These are phyloP conservation scores for Cornus suecica DNA, from an alignment of 148 eudicot species.

Conservation along the genomic window DNA sequence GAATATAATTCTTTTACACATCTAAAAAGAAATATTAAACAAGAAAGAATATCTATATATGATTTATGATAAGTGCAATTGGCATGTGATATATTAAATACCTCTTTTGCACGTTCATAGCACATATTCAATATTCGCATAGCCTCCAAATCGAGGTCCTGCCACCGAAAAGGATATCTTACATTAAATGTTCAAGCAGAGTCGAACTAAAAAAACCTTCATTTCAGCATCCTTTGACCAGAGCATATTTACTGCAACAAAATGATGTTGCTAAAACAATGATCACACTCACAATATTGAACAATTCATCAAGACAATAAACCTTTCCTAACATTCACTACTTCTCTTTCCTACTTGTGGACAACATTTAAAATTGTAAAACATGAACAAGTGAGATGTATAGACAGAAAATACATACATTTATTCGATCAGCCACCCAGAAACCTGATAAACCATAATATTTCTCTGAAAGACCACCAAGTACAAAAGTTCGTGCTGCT, in stretches of 20 bases:
- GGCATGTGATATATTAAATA: slow-evolving; percentile 16
- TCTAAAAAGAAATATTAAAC: no score
- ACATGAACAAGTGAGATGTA: neutral
- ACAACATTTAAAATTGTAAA: neutral
- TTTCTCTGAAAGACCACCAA: slow-evolving; percentile 86
- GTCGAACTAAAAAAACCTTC: no score
- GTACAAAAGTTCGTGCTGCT: slow-evolving; percentile 77
- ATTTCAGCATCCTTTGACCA: no score
- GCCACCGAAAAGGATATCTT: slow-evolving; percentile 11
- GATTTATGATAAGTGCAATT: neutral
- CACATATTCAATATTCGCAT: slow-evolving; percentile 55
- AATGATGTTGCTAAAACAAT: no score
- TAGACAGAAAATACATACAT: slow-evolving; percentile 42
- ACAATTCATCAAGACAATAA: neutral
- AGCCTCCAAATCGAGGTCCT: slow-evolving; percentile 87
- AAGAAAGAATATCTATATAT: slow-evolving; percentile 6
- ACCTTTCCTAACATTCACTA: neutral
- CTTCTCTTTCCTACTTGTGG: neutral
- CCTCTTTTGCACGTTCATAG: slow-evolving; percentile 82
- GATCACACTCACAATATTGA: neutral
- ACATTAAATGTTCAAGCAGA: neutral
- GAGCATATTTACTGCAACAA: no score
- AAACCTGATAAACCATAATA: slow-evolving; percentile 68
- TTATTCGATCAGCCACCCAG: slow-evolving; percentile 64
- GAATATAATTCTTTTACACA: no score